phyloP scores from a whole-genome alignment of 176 grass and related monocot species.

The Luzula sylvatica region DNA sequence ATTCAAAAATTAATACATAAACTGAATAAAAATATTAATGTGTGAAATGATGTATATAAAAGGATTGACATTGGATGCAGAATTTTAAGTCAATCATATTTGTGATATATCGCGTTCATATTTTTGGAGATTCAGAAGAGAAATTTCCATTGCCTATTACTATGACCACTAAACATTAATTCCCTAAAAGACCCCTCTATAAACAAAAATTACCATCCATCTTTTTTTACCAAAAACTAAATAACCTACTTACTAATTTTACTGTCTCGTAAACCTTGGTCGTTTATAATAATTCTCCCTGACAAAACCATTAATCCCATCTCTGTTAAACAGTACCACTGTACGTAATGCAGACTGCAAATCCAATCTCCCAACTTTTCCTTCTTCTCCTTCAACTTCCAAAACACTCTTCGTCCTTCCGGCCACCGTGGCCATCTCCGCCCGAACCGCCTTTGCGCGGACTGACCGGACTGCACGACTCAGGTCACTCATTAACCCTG shows the following conservation, averaged over 20 bases:
- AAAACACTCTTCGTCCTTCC: conserved; percentile 65
- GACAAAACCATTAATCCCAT: conserved; percentile 28
- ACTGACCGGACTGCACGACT: conserved; percentile 59
- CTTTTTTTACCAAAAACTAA: too few species aligned
- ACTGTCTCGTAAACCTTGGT: conserved; percentile 35
- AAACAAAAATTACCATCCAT: too few species aligned
- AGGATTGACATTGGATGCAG: too few species aligned
- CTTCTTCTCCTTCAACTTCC: conserved; percentile 37
- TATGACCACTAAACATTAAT: too few species aligned
- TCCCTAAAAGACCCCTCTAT: too few species aligned
- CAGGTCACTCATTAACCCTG: conserved; percentile 78
- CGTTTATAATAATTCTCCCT: conserved; percentile 53
- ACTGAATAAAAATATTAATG: too few species aligned
- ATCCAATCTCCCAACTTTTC: conserved; percentile 16
- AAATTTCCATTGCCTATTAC: too few species aligned
- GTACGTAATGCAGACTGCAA: conserved; percentile 64
- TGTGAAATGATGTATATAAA: too few species aligned
- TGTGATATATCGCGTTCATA: too few species aligned
- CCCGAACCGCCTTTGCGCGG: conserved; percentile 57
- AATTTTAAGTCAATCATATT: too few species aligned
- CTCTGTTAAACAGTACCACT: conserved; percentile 50
- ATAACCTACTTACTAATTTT: neutral
- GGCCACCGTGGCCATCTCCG: conserved; percentile 72
- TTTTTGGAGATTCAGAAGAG: too few species aligned
- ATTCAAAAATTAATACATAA: too few species aligned